Evolutionary conservation across 2,329 filamentous ascomycete genomes (phyloP).

Genomic region (Alternaria arborescens): DNA sequence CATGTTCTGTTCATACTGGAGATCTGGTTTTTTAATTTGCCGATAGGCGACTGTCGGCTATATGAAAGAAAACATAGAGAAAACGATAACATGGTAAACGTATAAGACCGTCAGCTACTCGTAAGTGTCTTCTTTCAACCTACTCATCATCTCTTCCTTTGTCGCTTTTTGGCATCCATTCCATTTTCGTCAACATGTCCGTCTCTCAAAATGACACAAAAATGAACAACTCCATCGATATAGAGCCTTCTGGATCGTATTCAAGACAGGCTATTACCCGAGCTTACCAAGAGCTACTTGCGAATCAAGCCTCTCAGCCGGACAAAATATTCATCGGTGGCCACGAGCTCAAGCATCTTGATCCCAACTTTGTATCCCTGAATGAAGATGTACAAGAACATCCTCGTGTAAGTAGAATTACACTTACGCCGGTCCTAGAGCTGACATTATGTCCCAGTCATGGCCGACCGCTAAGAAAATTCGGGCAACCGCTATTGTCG

Average conservation of each 20-base stretch:
- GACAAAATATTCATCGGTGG: neutral
- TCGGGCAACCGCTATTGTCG: conserved; percentile 13
- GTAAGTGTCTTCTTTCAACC: neutral
- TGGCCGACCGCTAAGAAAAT: conserved; percentile 19
- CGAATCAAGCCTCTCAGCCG: neutral
- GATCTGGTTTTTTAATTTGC: neutral
- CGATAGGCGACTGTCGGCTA: neutral
- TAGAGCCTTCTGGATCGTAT: neutral
- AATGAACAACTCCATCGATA: neutral
- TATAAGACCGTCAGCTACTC: neutral
- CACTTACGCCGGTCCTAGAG: neutral
- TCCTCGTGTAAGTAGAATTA: neutral
- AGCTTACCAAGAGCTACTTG: neutral
- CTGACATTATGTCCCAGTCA: neutral
- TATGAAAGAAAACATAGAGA: neutral
- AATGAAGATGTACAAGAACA: neutral
- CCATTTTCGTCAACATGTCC: neutral
- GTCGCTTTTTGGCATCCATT: neutral
- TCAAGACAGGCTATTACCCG: neutral
- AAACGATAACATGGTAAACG: neutral
- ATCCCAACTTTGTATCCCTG: neutral
- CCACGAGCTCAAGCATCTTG: neutral
- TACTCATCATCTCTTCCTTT: no score
- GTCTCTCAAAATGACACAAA: neutral
- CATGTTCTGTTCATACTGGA: neutral